These are phyloP conservation scores for Pestalotiopsis sp. DNA, from an alignment of 2,329 filamentous ascomycete genomes.

Conservation along the genomic window DNA sequence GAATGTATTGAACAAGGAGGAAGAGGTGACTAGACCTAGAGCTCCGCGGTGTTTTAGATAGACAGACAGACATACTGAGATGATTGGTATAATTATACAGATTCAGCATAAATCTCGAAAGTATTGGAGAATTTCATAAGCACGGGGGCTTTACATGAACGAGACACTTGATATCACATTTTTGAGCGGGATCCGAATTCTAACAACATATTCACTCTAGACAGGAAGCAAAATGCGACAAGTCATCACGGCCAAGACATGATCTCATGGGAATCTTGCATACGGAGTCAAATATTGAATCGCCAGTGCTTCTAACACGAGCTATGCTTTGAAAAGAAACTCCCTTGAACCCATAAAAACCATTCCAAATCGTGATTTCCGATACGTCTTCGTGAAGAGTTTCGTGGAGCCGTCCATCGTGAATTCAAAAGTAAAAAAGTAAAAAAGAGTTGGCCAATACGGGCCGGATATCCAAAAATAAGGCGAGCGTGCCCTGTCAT, in stretches of 20 bases:
- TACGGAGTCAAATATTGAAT: neutral
- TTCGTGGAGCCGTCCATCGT: slow-evolving; percentile 3
- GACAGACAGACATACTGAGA: too few relatives aligned
- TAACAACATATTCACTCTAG: too few relatives aligned
- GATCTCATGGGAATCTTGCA: neutral
- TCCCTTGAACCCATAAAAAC: neutral
- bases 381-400: neutral
- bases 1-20: neutral
- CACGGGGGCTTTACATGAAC: too few relatives aligned
- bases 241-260: neutral
- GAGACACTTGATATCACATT: too few relatives aligned
- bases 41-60: neutral
- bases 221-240: neutral
- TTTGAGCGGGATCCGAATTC: too few relatives aligned
- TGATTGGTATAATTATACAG: too few relatives aligned
- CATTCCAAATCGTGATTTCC: neutral
- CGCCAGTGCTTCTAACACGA: neutral
- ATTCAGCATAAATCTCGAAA: too few relatives aligned
- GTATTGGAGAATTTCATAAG: too few relatives aligned
- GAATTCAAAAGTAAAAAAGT: neutral
- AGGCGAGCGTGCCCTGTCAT: neutral
- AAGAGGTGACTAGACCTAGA: neutral
- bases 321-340: slow-evolving; percentile 1
- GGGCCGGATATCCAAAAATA: slow-evolving; percentile 12
- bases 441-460: slow-evolving; percentile 6